These are phyloP conservation scores for Periconia sp. DNA, from an alignment of 2,329 filamentous ascomycete species.

Conservation along the genomic window DNA sequence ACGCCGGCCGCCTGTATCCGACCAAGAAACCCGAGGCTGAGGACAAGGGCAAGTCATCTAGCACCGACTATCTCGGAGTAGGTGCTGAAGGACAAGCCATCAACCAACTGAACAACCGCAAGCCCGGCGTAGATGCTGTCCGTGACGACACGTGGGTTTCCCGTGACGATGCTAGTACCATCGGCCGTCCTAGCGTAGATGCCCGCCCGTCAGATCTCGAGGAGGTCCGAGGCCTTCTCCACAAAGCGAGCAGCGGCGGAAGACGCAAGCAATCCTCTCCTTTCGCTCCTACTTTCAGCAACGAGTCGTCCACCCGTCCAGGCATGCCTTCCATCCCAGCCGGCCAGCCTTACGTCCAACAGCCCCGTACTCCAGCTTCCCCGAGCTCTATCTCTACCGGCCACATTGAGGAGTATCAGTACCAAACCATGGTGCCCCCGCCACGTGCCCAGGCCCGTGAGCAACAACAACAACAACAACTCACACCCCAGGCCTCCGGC, in stretches of 20 bases:
- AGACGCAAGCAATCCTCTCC: slow-evolving; percentile 47
- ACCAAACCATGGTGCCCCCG: slow-evolving; percentile 40
- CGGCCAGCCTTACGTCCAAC: slow-evolving; percentile 28
- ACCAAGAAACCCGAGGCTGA: slow-evolving; percentile 32
- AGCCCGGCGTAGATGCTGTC: slow-evolving; percentile 49
- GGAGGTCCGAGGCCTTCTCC: slow-evolving; percentile 54
- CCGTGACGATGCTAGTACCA: slow-evolving; percentile 45
- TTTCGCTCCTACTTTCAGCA: slow-evolving; percentile 21
- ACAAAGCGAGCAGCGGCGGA: slow-evolving; percentile 49
- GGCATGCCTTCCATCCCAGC: slow-evolving; percentile 37
- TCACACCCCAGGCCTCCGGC: slow-evolving; percentile 2
- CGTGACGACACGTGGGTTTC: slow-evolving; percentile 55
- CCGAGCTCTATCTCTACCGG: slow-evolving; percentile 40
- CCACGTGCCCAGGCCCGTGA: slow-evolving; percentile 23
- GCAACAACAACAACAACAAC: slow-evolving; percentile 2
- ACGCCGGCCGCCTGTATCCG: slow-evolving; percentile 71
- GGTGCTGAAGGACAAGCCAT: slow-evolving; percentile 46
- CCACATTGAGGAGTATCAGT: slow-evolving; percentile 39
- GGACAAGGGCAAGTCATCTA: slow-evolving; percentile 36
- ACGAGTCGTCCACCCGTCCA: slow-evolving; percentile 19
- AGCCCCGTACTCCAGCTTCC: slow-evolving; percentile 32
- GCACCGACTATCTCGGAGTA: slow-evolving; percentile 41
- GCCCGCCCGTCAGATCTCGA: slow-evolving; percentile 51
- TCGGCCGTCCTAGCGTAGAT: slow-evolving; percentile 50
- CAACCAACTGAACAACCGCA: slow-evolving; percentile 51